phyloP scores from a whole-genome alignment of 192 early-diverging fungal species.

The Linderina pennispora region DNA sequence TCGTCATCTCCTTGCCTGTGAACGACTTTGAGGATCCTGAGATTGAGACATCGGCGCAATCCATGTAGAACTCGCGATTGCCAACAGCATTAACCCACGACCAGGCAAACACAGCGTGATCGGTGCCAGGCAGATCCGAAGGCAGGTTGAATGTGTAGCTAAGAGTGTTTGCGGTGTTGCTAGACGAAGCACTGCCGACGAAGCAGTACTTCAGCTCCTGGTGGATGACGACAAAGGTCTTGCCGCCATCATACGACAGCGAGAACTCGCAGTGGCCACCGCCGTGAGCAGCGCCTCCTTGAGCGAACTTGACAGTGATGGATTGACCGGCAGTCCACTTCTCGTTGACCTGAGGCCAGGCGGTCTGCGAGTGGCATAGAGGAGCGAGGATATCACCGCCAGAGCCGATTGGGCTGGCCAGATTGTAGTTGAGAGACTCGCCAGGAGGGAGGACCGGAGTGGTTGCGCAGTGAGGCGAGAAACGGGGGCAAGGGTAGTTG shows the following conservation, averaged over 20 bases:
- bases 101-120: constrained; percentile 49
- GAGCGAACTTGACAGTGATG: constrained; percentile 23
- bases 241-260: constrained; percentile 37
- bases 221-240: constrained; percentile 33
- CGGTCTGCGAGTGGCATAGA: constrained; percentile 25
- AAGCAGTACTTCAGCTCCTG: constrained; percentile 30
- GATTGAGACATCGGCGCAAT: constrained; percentile 52
- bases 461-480: constrained; percentile 2
- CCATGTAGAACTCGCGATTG: constrained; percentile 62
- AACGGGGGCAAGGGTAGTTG: constrained; percentile 11
- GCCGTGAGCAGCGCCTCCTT: constrained; percentile 29
- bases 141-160: constrained; percentile 18
- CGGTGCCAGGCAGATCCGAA: constrained; percentile 19
- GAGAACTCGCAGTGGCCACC: constrained; percentile 53
- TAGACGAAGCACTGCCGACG: neutral
- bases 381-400: constrained; percentile 4
- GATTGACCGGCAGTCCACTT: constrained; percentile 35
- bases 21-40: constrained; percentile 9
- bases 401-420: constrained; percentile 30
- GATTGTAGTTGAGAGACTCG: constrained; percentile 17
- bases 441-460: constrained; percentile 1
- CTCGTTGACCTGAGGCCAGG: constrained; percentile 6
- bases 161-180: constrained; percentile 1
- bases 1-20: constrained; percentile 29
- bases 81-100: constrained; percentile 62